Conservation (phyloP, 768 basidiomycete genomes). For the Lactifluus volemus region DNA sequence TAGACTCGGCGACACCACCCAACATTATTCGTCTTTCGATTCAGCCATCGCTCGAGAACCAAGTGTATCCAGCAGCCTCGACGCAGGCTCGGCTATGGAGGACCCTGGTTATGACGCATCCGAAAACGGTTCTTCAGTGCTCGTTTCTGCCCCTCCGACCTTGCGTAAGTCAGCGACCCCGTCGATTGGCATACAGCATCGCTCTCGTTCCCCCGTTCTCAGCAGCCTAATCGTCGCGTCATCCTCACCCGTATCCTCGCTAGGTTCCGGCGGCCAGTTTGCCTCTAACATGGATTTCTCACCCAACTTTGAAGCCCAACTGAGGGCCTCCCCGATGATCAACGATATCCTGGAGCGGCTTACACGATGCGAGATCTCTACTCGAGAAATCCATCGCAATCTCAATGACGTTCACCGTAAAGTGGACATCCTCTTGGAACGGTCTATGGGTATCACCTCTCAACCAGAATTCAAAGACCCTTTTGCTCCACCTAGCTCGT, state of each 20-base stretch:
- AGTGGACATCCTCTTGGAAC: slow-evolving; percentile 67
- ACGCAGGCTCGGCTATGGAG: slow-evolving; percentile 12
- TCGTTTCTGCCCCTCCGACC: slow-evolving; percentile 12
- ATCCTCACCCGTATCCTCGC: slow-evolving; percentile 69
- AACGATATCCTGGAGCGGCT: slow-evolving; percentile 71
- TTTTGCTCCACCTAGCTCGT: slow-evolving; percentile 42
- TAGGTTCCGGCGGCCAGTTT: slow-evolving; percentile 65
- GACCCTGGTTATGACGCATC: slow-evolving; percentile 1
- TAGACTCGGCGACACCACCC: slow-evolving; percentile 9
- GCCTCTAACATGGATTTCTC: slow-evolving; percentile 38
- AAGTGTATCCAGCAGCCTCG: slow-evolving; percentile 18
- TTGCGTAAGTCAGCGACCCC: slow-evolving; percentile 13
- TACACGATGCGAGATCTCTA: slow-evolving; percentile 57
- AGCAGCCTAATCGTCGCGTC: slow-evolving; percentile 44
- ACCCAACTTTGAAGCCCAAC: slow-evolving; percentile 57
- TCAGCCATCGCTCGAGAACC: slow-evolving; percentile 7
- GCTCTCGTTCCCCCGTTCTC: slow-evolving; percentile 35
- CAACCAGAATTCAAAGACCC: slow-evolving; percentile 78
- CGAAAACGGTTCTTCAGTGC: slow-evolving; percentile 11
- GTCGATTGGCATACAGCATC: slow-evolving; percentile 20
- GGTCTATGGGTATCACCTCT: slow-evolving; percentile 36
- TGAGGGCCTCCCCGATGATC: slow-evolving; percentile 67
- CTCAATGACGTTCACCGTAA: slow-evolving; percentile 69
- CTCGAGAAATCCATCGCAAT: slow-evolving; percentile 66
- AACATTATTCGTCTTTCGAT: slow-evolving; percentile 27